Evolutionary conservation across 1,284 basidiomycete genomes (phyloP), one percentile per base, ranked within the genome.

Genomic region (Cystobasidium pallidum): DNA sequence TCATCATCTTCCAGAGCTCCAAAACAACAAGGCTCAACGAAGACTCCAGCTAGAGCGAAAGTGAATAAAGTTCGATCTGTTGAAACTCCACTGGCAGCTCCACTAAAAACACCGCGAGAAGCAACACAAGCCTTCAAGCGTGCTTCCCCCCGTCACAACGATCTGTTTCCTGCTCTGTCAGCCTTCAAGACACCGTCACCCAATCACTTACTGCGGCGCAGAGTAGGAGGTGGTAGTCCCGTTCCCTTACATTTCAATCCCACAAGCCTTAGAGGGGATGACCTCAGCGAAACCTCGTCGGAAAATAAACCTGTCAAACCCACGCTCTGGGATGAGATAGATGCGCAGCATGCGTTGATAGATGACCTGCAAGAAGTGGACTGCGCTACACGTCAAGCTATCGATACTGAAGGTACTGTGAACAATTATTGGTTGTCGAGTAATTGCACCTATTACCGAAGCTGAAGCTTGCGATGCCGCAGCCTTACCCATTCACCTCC

Each of bases 161-260:
- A 21, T 21, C 26, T 61, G 21, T 30, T 61, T 1, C 39, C 58
- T 13, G 19, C 58, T 13, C 34, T 43, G 8, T 61, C 58, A n/a
- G 68, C 61, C 24, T 54, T 64, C 47, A 71, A 71, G 49, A 71
- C 68, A 54, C 68, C 68, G 2, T 71, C 68, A 3, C 68, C 68
- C 3, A 64, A 64, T 45, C 68, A 64, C 15, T 51, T 71, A 3
- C 49, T 49, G 17, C 54, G 68, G 19, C 58, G 68, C n/a, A 36
- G 68, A 6, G 64, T 64, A 45, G 68, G 47, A 15, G 64, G 32
- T n/a, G 55, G 36, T 26, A 63, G 39, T 32, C 68, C 45, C 4
- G 49, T 49, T 24, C 68, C 68, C n/a, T 21, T 64, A 11, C 59
- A 39, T 11, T 64, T 71, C 68, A 51, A 71, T 41, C 68, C 68